Evolutionary conservation across 2,329 filamentous ascomycete genomes (phyloP).

Genomic region (Colletotrichum graminicola): DNA sequence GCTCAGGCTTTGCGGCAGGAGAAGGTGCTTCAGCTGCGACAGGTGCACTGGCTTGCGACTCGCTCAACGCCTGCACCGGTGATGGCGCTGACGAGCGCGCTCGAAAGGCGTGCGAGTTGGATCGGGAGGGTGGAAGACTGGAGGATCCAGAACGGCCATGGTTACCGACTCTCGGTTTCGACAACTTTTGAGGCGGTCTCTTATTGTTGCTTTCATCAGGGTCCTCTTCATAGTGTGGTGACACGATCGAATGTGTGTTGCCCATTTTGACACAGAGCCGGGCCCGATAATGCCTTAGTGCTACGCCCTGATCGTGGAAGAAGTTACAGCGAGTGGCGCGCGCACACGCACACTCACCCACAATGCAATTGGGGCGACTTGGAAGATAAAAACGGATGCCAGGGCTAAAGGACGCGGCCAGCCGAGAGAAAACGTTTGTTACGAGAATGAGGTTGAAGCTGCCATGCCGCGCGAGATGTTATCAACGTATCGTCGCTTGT

Average conservation of each 20-base stretch:
- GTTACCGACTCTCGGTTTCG: slow-evolving; percentile 61
- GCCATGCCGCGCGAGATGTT: slow-evolving; percentile 35
- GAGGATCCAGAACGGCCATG: slow-evolving; percentile 50
- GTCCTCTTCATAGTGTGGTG: slow-evolving; percentile 42
- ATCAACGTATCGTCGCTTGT: neutral
- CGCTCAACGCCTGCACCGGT: slow-evolving; percentile 22
- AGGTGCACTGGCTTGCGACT: neutral
- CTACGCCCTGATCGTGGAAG: slow-evolving; percentile 5
- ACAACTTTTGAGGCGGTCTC: slow-evolving; percentile 61
- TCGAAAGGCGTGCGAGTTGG: slow-evolving; percentile 18
- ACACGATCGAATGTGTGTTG: slow-evolving; percentile 62
- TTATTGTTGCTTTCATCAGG: slow-evolving; percentile 45
- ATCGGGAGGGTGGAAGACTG: slow-evolving; percentile 44
- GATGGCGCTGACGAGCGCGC: slow-evolving; percentile 27
- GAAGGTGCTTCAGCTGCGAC: neutral
- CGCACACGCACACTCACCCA: slow-evolving; percentile 39
- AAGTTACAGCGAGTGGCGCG: slow-evolving; percentile 21
- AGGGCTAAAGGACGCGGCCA: slow-evolving; percentile 18
- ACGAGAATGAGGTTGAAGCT: slow-evolving; percentile 25
- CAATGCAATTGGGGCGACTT: slow-evolving; percentile 40
- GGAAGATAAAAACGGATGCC: slow-evolving; percentile 12
- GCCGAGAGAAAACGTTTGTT: slow-evolving; percentile 22
- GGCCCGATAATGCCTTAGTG: slow-evolving; percentile 21
- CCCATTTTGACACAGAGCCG: slow-evolving; percentile 57
- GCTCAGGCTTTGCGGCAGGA: slow-evolving; percentile 21